phyloP scores from a whole-genome alignment of 2,329 filamentous ascomycete species.

The Kalmusia sp. region DNA sequence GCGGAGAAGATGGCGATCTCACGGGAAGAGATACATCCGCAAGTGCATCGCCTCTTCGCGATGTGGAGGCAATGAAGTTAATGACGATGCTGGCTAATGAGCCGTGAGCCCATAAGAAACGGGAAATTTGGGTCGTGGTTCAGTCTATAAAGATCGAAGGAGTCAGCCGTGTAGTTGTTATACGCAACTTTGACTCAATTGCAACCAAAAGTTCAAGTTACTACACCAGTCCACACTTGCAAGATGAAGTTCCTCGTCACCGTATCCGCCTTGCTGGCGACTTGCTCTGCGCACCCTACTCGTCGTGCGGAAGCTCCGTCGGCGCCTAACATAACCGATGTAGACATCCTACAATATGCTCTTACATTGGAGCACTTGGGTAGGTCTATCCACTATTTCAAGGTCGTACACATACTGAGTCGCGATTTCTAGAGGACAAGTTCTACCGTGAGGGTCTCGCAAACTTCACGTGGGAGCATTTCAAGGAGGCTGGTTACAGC shows the following conservation, averaged over 20 bases:
- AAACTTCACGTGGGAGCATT: constrained; percentile 56
- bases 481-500: constrained; percentile 39
- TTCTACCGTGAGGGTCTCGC: constrained; percentile 68
- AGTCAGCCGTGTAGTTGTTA: not conserved
- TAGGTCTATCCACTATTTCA: constrained; percentile 5
- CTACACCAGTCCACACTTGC: not conserved
- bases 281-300: constrained; percentile 5
- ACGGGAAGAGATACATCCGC: not conserved
- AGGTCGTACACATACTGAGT: not conserved
- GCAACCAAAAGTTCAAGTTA: not conserved
- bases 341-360: constrained; percentile 49
- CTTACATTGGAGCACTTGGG: constrained; percentile 50
- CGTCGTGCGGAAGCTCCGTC: constrained; percentile 5
- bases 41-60: not conserved
- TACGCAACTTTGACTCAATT: not conserved
- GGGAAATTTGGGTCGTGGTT: not conserved
- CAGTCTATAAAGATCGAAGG: not conserved
- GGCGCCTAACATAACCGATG: constrained; percentile 4
- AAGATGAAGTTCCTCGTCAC: constrained; percentile 12
- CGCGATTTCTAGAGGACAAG: constrained; percentile 60
- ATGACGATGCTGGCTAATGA: not conserved
- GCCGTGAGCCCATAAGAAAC: not conserved
- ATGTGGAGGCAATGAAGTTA: not conserved
- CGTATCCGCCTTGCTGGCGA: constrained; percentile 7
- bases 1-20: not conserved